A percentile compares a stretch with the other conserved stretches of the same genome.
Conservation (phyloP, 176 grass and related monocot genomes). For the Musa acuminata region DNA sequence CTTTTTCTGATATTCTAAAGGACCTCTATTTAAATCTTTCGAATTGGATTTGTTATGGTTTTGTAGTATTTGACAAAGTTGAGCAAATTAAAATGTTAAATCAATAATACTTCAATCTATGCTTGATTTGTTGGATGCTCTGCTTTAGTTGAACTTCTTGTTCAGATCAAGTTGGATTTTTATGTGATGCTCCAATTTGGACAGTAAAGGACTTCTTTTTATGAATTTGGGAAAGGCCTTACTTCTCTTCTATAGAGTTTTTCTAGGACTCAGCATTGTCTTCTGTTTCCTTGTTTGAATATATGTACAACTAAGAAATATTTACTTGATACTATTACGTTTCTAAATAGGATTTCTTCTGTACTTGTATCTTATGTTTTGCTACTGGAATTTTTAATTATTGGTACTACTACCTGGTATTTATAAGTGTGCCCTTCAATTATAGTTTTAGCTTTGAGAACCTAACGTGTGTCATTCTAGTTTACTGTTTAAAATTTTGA, state of each 20-base stretch:
- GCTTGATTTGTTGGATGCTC: neutral
- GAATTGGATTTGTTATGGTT: constrained; percentile 5
- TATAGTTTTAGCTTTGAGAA: too few species aligned
- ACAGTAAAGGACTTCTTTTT: neutral
- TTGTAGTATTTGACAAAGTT: neutral
- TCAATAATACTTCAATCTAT: neutral
- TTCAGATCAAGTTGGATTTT: too few species aligned
- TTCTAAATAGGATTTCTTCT: neutral
- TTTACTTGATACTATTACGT: neutral
- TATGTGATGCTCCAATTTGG: too few species aligned
- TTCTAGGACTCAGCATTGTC: neutral
- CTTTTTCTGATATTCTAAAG: neutral
- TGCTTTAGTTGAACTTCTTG: neutral
- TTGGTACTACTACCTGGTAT: too few species aligned
- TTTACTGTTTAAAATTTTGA: neutral
- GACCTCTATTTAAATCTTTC: neutral
- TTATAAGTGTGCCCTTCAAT: too few species aligned
- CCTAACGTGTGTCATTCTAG: too few species aligned
- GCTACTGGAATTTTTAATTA: too few species aligned
- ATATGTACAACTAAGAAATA: neutral
- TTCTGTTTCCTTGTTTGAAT: neutral
- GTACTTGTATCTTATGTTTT: neutral
- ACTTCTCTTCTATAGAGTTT: neutral
- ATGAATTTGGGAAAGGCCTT: neutral
- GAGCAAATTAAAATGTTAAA: neutral